Percentiles rank a stretch among this genome's conserved stretches.
Evolutionary conservation across 257 asterid species (phyloP).

Genomic region (Ligustrum vulgare): DNA sequence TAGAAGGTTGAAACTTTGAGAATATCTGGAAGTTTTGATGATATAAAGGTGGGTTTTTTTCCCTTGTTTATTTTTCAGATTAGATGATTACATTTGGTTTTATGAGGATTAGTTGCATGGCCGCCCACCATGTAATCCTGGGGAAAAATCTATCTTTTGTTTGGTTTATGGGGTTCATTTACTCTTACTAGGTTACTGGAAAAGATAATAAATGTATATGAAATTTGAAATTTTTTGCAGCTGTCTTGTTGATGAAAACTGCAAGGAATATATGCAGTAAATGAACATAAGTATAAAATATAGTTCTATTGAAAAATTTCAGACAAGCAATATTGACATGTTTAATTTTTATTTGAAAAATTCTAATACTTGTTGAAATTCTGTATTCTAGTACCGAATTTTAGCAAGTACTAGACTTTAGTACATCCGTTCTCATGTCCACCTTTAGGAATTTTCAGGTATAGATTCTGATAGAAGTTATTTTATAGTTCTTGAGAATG

Average conservation of each 20-base stretch:
- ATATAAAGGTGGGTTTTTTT: conserved; percentile 40
- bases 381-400: background rate
- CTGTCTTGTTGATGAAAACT: conserved; percentile 16
- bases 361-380: background rate
- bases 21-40: conserved; percentile 46
- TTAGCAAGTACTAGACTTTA: background rate
- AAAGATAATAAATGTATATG: conserved; percentile 1
- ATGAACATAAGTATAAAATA: background rate
- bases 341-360: background rate
- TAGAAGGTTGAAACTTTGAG: conserved; percentile 41
- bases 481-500: background rate
- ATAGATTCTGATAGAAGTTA: conserved; percentile 20
- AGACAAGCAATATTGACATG: background rate
- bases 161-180: conserved; percentile 22
- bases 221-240: background rate
- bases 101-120: conserved; percentile 23
- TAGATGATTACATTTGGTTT: conserved; percentile 24
- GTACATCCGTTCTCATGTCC: conserved; percentile 11
- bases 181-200: conserved; percentile 24
- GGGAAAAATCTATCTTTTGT: background rate
- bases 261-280: background rate
- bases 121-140: conserved; percentile 7
- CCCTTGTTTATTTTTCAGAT: conserved; percentile 5
- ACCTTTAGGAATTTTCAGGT: background rate
- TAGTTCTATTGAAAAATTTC: background rate